Evolutionary conservation across 208 protist genomes (phyloP), one percentile per base, ranked within the genome.

Genomic region (Leishmania mexicana): DNA sequence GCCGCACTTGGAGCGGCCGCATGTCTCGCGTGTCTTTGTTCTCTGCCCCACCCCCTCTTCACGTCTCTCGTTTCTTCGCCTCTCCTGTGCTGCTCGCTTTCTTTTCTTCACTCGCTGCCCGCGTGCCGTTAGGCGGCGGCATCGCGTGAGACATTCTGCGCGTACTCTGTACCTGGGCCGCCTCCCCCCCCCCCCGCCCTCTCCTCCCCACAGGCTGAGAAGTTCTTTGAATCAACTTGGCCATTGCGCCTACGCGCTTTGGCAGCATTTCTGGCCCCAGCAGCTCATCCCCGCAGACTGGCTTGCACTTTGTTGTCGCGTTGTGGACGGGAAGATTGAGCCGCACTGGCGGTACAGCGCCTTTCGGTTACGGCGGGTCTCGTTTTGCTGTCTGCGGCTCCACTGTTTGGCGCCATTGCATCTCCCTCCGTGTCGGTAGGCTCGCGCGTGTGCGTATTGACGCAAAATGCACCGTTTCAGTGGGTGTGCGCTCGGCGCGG

Each of bases 381-480:
- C 11, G 3, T 17, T 38, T 54, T 54, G 0, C 13, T 54, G 5
- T 54, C 11, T 53, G 3, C 10, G 28, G 21, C 0, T 24, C 13
- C 13, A 54, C 38, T 28, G 13, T 74, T 31, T 38, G 21, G 45
- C 21, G 24, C 3, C 70, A 7, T 35, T 35, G 35, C 31, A 40
- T 74, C 21, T 35, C 5, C 15, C 35, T n/a, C 1, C 17, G 40
- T 2, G 24, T 1, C 11, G 8, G 31, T 15, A 58, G n/a, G 73
- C 13, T 54, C 31, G 49, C n/a, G 40, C 38, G 51, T 65, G 77
- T 75, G 77, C 42, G 67, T 70, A 10, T 13, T 67, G 62, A 47
- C 42, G 38, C 31, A 31, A n/a, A n/a, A 86, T 86, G 83, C 72
- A 73, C 54, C 78, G 78, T 5, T 80, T 82, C 73, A 35, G 68